Evolutionary conservation across 495 filamentous ascomycete genomes (phyloP), one percentile per base, ranked within the genome.

Genomic region (Daldinia decipiens): DNA sequence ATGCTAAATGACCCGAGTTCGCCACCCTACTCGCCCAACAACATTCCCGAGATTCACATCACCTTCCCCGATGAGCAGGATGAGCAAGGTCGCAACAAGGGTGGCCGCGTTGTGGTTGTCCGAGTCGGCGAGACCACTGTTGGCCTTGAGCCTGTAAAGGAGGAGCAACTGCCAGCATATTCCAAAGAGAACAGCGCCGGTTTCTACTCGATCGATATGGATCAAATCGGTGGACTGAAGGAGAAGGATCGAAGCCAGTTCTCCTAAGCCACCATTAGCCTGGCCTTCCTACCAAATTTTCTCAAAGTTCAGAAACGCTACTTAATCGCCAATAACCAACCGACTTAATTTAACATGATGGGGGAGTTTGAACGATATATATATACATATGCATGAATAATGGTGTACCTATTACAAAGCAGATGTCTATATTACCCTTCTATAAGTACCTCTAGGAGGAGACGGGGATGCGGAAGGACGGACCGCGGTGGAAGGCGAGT

Each of bases 31-130:
- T 94, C 92, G 62, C 92, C 93, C n/a, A 85, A 82, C 70, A 85
- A 85, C 62, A 87, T 98, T 12, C 95, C 95, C 11, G 93, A 98
- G 80, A 99, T 99, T 75, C 93, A 94, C 78, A 97, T 99, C 76
- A 99, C 95, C 0, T 98, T 99, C 82, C 95, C 95, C 13, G 95
- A 99, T 71, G 95, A 98, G 85, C 87, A 91, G 58, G 95, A 94
- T 73, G 91, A 97, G 71, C 88, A 89, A 50, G 96, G 96, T 61
- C 91, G 91, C 78, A 87, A 87, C 65, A 92, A 91, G 82, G 94
- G 91, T 54, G 94, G 94, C 29, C 87, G 93, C 9, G 91, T 97
- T 27, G 91, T 99, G n/a, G 87, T 98, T 11, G 95, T 99, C 27
- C 85, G 91, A 50, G 93, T 99, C 68, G 94, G 94, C 65, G 96